Evolutionary conservation across 768 basidiomycete species (phyloP), one percentile per base, ranked within the genome.

Genomic region (Mycena venus): DNA sequence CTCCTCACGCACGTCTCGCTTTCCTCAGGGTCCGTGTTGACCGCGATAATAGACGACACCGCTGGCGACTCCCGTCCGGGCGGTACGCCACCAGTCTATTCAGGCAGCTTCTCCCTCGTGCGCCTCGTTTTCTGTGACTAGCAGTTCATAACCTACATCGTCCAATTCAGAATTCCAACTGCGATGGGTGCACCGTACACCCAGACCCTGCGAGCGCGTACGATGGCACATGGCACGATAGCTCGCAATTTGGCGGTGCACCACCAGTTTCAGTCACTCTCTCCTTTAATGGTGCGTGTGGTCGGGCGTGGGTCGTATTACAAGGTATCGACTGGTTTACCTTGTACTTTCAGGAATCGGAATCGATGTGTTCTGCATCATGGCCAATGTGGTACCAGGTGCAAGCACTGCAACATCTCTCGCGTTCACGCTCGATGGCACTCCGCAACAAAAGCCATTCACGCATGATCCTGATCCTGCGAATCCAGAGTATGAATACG

Each of bases 211-310:
- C 19, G 2, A 3, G 10, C 1, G 66, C 70, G 2, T 56, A 58
- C 64, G 70, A 42, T n/a, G 38, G 53, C 9, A 49, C 74, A 4
- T 75, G 74, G 74, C 74, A 75, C 44, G 70, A 75, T 60, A 68
- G 58, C 21, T 67, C 74, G 4, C 74, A 75, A 21, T 29, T 72
- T 11, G 10, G 17, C 21, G 74, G 58, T 5, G 42, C n/a, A 9
- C 4, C 51, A 4, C 23, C 59, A 10, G 65, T 36, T 14, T 66
- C 64, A n/a, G 60, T 75, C 8, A 75, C 64, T 51, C 61, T 75
- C 42, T 68, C 70, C 12, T 75, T 75, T 36, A 68, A 59, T 15
- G 74, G 74, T 75, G 59, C 53, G 70, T 56, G 19, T 40, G 15
- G 19, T 11, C n/a, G n/a, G n/a, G n/a, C 56, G 3, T 7, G 19